These are phyloP conservation scores for Cordyceps cateniannulata DNA, from an alignment of 2,329 filamentous ascomycete species.

Conservation along the genomic window DNA sequence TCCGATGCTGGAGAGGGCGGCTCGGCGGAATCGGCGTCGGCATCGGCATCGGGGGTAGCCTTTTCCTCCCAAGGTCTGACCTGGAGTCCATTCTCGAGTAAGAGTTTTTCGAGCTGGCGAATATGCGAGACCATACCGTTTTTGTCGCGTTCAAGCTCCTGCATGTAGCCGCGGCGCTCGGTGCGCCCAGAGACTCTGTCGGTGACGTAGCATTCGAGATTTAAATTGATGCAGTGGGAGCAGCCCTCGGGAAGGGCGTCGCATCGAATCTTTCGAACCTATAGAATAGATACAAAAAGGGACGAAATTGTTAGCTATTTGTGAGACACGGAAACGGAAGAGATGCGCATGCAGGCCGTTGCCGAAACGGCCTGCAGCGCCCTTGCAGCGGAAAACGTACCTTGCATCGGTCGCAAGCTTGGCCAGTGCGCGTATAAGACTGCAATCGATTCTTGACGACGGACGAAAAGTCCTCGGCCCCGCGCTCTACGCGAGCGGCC, in stretches of 20 bases:
- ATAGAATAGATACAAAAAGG: not conserved
- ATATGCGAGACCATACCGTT: conserved; percentile 60
- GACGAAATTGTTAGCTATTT: conserved; percentile 8
- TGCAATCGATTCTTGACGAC: conserved; percentile 50
- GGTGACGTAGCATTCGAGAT: conserved; percentile 74
- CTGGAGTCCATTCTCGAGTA: conserved; percentile 55
- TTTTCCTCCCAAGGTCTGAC: conserved; percentile 45
- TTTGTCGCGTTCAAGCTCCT: conserved; percentile 69
- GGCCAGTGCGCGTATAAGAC: conserved; percentile 50
- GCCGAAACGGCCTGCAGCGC: not conserved
- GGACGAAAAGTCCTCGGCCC: conserved; percentile 45
- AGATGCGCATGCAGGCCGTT: not conserved
- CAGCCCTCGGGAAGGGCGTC: conserved; percentile 76
- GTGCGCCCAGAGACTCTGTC: conserved; percentile 81
- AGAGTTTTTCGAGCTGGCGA: conserved; percentile 59
- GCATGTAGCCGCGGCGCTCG: conserved; percentile 69
- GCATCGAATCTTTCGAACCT: conserved; percentile 83
- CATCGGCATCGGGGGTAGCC: conserved; percentile 16
- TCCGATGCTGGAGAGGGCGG: not conserved
- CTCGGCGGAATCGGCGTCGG: not conserved
- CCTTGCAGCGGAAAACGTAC: not conserved
- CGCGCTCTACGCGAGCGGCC: conserved; percentile 42
- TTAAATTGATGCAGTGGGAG: conserved; percentile 71
- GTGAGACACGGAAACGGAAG: not conserved
- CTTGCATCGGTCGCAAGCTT: conserved; percentile 16